Base-by-base conservation (phyloP, 2,329 filamentous ascomycete genomes). In the Penicillium verrucosum region DNA sequence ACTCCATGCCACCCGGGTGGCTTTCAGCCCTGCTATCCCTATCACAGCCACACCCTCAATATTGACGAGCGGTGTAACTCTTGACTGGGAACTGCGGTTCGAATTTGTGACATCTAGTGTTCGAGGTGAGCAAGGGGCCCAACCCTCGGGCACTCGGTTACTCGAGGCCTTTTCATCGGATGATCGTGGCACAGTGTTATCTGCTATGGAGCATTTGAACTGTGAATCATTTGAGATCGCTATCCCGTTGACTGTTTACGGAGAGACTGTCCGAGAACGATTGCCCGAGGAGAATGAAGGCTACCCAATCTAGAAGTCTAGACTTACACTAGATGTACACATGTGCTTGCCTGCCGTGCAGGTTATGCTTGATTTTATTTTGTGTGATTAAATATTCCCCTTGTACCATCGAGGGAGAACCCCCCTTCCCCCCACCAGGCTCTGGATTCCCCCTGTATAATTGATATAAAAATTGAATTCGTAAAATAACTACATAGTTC, bases 221-320 rank as follows among this genome's bases (percentile, higher is more conserved):
- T 93, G 90, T 66, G 92, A 96, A 77, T 95, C 89, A 66, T 96
- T 96, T 74, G 92, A 96, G 73, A 89, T 96, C 44, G 85, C 86
- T 34, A 90, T 96, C 44, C 92, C 92, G 27, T 77, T 97, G 62
- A 85, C 86, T 49, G 89, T 97, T 10, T 96, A 95, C 65, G 82
- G 82, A 5, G 81, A 82, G 59, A 77, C 79, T 5, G 77, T 80
- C 30, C 77, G 78, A 27, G 77, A 77, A 54, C 70, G 66, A 21
- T 52, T 71, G 23, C 68, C 69, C 1, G 75, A 77, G 59, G 75
- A 77, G 54, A 69, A 70, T 32, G 67, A 76, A 57, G 75, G 74
- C 32, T 73, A 75, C 56, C 62, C 70, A 43, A 77, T 77, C 59
- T 77, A 68, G 65, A 29, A 25, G 7, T 41, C 34, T 51, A 29